Conservation (phyloP, 148 eudicot species). For the Linanthus parryae region DNA sequence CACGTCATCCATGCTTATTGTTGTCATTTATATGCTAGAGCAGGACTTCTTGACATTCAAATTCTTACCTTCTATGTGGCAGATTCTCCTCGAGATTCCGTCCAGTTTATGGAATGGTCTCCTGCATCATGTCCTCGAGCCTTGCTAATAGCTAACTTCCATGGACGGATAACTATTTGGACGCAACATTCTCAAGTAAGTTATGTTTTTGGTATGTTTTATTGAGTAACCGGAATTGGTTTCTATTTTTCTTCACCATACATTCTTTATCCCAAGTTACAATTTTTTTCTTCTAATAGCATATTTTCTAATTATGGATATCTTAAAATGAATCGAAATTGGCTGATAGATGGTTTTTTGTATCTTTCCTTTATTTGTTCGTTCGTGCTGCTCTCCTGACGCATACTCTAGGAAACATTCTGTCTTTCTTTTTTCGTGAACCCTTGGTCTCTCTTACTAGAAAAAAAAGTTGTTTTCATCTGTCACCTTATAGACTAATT, state of each 20-base stretch:
- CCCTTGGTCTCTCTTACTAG: background rate
- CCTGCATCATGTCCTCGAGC: constrained; percentile 93
- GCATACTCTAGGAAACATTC: too few relatives aligned
- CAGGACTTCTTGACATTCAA: too few relatives aligned
- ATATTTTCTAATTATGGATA: too few relatives aligned
- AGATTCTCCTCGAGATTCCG: constrained; percentile 99
- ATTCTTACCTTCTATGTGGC: too few relatives aligned
- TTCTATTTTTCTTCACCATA: too few relatives aligned
- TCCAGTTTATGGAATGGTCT: constrained; percentile 98
- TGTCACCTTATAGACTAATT: too few relatives aligned
- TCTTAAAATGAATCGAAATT: constrained; percentile 2
- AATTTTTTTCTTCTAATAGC: too few relatives aligned
- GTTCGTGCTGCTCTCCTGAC: too few relatives aligned
- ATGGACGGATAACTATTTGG: constrained; percentile 94
- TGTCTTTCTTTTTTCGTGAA: background rate
- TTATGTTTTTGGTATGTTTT: constrained; percentile 1
- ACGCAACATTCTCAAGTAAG: constrained; percentile 82
- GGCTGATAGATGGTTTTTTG: background rate
- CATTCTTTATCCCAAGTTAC: too few relatives aligned
- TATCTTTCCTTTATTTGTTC: background rate
- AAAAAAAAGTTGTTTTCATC: too few relatives aligned
- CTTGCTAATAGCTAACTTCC: constrained; percentile 80
- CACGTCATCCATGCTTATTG: too few relatives aligned
- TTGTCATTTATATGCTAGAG: too few relatives aligned
- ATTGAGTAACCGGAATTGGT: background rate